Conservation (phyloP, 1,284 basidiomycete species). For the Boletus subluridellus region DNA sequence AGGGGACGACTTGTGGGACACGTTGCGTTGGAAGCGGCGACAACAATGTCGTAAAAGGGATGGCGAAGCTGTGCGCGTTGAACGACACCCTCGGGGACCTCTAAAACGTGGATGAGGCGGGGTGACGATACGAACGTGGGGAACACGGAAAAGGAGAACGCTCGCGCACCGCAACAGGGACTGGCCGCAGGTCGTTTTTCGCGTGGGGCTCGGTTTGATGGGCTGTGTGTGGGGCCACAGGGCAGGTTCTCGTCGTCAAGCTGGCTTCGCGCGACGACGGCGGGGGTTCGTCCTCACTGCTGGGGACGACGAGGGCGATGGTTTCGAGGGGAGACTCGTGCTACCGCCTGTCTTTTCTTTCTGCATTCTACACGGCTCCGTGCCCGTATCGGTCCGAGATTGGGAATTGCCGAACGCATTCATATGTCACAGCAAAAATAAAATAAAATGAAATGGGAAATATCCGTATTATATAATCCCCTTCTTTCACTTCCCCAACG, state of each 20-base stretch:
- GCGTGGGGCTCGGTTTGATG: not conserved
- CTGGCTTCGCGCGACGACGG: not conserved
- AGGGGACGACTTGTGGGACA: slow-evolving; percentile 15
- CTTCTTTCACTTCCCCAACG: not conserved
- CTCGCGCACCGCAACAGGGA: slow-evolving; percentile 6
- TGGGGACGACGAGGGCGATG: slow-evolving; percentile 11
- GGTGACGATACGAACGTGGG: slow-evolving; percentile 29
- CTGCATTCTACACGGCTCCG: slow-evolving; percentile 19
- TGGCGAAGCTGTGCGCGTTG: slow-evolving; percentile 24
- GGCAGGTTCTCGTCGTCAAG: not conserved
- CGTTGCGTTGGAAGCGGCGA: slow-evolving; percentile 24
- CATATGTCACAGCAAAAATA: not conserved
- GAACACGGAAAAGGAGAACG: slow-evolving; percentile 18
- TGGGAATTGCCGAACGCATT: slow-evolving; percentile 18
- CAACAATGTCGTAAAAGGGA: slow-evolving; percentile 26
- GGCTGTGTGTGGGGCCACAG: slow-evolving; percentile 3
- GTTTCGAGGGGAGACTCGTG: not conserved
- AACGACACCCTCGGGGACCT: slow-evolving; percentile 23
- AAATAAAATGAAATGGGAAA: not conserved
- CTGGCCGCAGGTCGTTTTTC: not conserved
- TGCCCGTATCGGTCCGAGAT: slow-evolving; percentile 29
- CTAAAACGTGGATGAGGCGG: slow-evolving; percentile 25
- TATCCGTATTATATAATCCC: slow-evolving; percentile 16
- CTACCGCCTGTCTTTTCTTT: slow-evolving; percentile 1
- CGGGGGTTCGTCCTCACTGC: slow-evolving; percentile 1